Percentiles rank a stretch among this genome's conserved stretches.
These are phyloP conservation scores for Cucurbita pepo DNA, from an alignment of 306 rosid genomes.

Conservation along the genomic window DNA sequence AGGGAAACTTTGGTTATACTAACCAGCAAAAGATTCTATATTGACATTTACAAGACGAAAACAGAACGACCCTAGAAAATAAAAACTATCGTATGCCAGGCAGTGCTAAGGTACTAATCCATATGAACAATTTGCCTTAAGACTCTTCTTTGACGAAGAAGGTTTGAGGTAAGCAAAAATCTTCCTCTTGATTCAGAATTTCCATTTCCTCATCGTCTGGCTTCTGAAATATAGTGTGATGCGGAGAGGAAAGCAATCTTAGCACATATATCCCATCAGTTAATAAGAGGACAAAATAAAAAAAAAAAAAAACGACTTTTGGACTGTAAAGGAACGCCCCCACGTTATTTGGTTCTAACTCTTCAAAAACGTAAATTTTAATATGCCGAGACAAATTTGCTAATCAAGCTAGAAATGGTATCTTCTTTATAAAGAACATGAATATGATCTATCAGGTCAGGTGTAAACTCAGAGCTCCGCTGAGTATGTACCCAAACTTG, in stretches of 20 bases:
- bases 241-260: slow-evolving; percentile 2
- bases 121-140: slow-evolving; percentile 7
- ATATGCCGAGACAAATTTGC: not conserved
- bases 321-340: not conserved
- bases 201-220: slow-evolving; percentile 80
- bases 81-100: not conserved
- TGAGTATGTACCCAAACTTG: not conserved
- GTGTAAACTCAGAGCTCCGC: not conserved
- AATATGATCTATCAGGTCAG: not conserved
- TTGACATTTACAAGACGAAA: slow-evolving; percentile 10
- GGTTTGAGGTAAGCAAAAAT: slow-evolving; percentile 70
- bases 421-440: not conserved
- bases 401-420: not conserved
- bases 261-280: not conserved
- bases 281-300: not conserved
- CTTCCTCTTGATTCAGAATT: slow-evolving; percentile 64
- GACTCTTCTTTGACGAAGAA: slow-evolving; percentile 69
- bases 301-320: not conserved
- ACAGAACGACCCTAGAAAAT: not conserved
- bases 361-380: not conserved
- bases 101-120: not conserved
- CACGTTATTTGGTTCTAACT: not conserved
- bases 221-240: slow-evolving; percentile 33
- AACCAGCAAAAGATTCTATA: not conserved
- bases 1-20: not conserved